A percentile compares a stretch with the other conserved stretches of the same genome.
phyloP scores from a whole-genome alignment of 169 alveolate genomes.

The Eimeria maxima region DNA sequence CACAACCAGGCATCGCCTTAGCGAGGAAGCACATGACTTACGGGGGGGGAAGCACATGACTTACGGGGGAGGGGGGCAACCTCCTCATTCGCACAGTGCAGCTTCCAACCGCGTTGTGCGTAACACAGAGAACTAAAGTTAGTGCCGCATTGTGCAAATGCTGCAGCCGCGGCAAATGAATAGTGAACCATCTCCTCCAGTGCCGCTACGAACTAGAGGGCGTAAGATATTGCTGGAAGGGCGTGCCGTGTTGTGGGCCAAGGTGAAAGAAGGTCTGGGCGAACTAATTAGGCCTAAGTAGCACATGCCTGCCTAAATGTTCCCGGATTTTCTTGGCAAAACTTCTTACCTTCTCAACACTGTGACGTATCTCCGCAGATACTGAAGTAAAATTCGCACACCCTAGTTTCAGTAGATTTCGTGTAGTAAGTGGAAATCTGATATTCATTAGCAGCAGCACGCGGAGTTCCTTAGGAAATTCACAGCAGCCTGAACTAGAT shows the following conservation, averaged over 20 bases:
- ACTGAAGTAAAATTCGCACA: not conserved
- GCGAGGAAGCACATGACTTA: not conserved
- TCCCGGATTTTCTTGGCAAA: not conserved
- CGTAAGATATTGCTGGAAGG: not conserved
- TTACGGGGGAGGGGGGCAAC: no score
- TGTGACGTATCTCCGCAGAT: not conserved
- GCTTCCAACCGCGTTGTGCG: not conserved
- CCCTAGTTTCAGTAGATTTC: not conserved
- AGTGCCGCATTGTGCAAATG: not conserved
- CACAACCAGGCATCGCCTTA: not conserved
- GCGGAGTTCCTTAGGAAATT: conserved; percentile 53
- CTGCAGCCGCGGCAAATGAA: not conserved
- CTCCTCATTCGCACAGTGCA: not conserved
- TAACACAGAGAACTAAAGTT: not conserved
- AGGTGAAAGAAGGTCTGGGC: not conserved
- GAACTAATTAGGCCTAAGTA: not conserved
- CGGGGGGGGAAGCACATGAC: no score
- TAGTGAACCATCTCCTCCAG: not conserved
- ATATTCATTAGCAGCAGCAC: conserved; percentile 16
- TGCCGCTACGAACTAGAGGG: not conserved
- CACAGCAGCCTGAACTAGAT: conserved; percentile 60
- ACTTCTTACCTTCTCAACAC: not conserved
- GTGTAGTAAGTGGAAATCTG: not conserved
- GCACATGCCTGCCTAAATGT: not conserved
- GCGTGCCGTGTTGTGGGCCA: not conserved